Base-by-base conservation (phyloP, 139 green algal genomes). In the Chlamydomonas applanata region DNA sequence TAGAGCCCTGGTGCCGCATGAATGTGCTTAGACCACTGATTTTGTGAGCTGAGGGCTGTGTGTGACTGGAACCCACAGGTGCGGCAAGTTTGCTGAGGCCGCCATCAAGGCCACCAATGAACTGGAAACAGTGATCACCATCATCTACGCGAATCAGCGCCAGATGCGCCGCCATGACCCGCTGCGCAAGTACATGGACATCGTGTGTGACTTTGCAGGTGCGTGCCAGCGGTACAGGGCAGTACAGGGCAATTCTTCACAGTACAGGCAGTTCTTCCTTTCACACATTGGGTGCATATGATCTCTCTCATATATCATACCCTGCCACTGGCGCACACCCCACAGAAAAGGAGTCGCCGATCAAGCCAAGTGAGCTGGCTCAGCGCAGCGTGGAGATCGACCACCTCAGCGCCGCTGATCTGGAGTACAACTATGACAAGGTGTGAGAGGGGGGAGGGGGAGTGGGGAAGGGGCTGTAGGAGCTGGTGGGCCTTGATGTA, bases 141-240 rank as follows among this genome's bases (percentile, higher is more conserved):
- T 90, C 70, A 84, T 91, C 32, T 72, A 74, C 25, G 86, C 86
- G 36, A 91, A 89, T 61, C 66, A 85, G 68, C 77, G 75, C 29
- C 87, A 94, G 82, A 94, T 97, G 83, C 76, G 89, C 29, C 82
- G 90, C 0, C 79, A 85, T 20, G 91, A 97, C 75, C 75, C 85
- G 1, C 76, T 97, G 73, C 77, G 85, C 1, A 82, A 83, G 45
- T 87, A 88, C 84, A 94, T 95, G 85, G 88, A 97, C 59, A 79
- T 89, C 7, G 88, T 96, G 36, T 83, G 88, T 29, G 74, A 76
- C 13, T 67, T 81, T 20, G 71, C 74, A 85, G 64, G 83, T 73
- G 53, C 1, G 62, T n/a, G 35, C n/a, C n/a, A n/a, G n/a, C n/a
- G n/a, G n/a, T n/a, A n/a, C n/a, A n/a, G n/a, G n/a, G n/a, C n/a